Conservation (phyloP, 2,329 filamentous ascomycete species). For the Pseudopithomyces maydicus region DNA sequence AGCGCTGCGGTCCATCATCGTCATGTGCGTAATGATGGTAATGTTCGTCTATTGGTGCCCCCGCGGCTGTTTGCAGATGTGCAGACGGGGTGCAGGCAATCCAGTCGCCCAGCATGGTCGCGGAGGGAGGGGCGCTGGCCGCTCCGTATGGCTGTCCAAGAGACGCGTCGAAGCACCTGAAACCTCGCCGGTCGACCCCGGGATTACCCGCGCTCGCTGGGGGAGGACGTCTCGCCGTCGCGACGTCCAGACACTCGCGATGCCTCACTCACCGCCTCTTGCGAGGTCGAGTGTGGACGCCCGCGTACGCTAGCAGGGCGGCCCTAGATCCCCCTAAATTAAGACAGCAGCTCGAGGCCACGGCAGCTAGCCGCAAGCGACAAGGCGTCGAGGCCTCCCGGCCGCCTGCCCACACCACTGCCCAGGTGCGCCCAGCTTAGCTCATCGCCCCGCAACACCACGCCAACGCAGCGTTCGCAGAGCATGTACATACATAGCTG, state of each 20-base stretch:
- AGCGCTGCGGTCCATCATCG: constrained; percentile 3
- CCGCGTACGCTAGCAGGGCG: background rate
- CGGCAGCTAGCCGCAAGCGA: constrained; percentile 8
- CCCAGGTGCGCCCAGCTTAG: constrained; percentile 10
- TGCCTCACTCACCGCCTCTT: constrained; percentile 24
- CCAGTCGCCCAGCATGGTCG: constrained; percentile 17
- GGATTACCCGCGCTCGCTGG: constrained; percentile 23
- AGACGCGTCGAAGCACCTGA: constrained; percentile 13
- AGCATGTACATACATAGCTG: no score
- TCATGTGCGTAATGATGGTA: constrained; percentile 21
- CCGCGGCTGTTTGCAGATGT: constrained; percentile 18
- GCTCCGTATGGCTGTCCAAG: constrained; percentile 13
- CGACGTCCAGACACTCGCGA: background rate
- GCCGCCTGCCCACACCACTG: no score
- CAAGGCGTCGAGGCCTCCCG: constrained; percentile 6
- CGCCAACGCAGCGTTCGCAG: no score
- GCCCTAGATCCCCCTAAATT: constrained; percentile 10
- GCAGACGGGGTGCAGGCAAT: constrained; percentile 18
- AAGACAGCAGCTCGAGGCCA: background rate
- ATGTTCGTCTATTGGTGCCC: constrained; percentile 15
- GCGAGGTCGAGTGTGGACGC: background rate
- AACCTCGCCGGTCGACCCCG: constrained; percentile 27
- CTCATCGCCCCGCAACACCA: constrained; percentile 7
- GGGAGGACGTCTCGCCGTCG: background rate
- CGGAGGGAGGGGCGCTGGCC: constrained; percentile 10